Conservation (phyloP, 208 protist genomes). For the Sergeia podlipaevii region DNA sequence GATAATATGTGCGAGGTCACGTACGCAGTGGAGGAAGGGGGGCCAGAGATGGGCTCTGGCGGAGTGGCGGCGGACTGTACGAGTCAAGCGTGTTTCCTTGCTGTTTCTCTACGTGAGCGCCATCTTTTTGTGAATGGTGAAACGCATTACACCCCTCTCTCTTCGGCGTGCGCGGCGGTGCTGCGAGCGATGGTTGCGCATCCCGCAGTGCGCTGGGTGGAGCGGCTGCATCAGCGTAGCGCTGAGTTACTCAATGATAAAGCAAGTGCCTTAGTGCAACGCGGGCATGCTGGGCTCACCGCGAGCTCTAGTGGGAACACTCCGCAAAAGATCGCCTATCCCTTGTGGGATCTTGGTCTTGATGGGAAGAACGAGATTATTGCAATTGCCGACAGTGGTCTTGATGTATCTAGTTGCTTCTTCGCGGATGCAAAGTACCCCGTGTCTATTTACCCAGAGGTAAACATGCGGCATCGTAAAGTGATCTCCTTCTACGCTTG, state of each 20-base stretch:
- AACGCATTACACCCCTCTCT: too few relatives aligned
- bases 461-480: conserved; percentile 79
- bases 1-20: too few relatives aligned
- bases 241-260: conserved; percentile 34
- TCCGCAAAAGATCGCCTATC: conserved; percentile 18
- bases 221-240: conserved; percentile 20
- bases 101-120: too few relatives aligned
- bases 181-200: conserved; percentile 29
- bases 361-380: conserved; percentile 80
- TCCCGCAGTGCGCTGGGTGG: conserved; percentile 72
- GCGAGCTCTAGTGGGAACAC: not conserved
- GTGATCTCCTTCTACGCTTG: conserved; percentile 65
- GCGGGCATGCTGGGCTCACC: not conserved
- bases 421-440: conserved; percentile 56
- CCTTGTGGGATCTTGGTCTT: conserved; percentile 63
- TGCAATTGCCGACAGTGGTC: conserved; percentile 80
- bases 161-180: conserved; percentile 3
- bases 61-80: too few relatives aligned
- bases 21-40: too few relatives aligned
- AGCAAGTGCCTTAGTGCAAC: conserved; percentile 33
- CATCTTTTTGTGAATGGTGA: too few relatives aligned
- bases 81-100: too few relatives aligned
- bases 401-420: conserved; percentile 86
- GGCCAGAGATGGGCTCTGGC: too few relatives aligned
- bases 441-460: conserved; percentile 62